Evolutionary conservation across 1,139 yeast genomes (phyloP).

Genomic region (Kurtzmaniella quercitrusa): DNA sequence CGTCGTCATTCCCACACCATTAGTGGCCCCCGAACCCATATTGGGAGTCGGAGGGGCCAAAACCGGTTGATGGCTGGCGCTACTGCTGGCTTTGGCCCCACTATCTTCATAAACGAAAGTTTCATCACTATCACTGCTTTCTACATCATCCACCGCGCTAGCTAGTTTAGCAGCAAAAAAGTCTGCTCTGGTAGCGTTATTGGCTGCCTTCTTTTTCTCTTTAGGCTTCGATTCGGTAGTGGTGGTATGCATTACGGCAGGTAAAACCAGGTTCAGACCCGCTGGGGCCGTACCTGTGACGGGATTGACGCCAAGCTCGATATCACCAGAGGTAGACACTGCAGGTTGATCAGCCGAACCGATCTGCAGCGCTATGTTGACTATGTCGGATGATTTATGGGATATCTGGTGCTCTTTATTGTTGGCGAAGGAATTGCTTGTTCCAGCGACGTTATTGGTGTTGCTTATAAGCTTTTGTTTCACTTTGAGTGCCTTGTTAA

Average conservation of each 20-base stretch:
- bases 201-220: constrained; percentile 17
- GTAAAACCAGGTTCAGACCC: background rate
- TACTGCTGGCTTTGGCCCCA: constrained; percentile 7
- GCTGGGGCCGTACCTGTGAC: constrained; percentile 2
- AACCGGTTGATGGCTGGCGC: constrained; percentile 5
- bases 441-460: background rate
- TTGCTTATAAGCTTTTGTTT: constrained; percentile 35
- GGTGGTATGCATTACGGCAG: background rate
- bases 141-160: constrained; percentile 88
- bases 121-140: constrained; percentile 84
- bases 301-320: constrained; percentile 5
- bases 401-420: background rate
- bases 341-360: background rate
- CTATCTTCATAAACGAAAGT: constrained; percentile 84
- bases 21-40: background rate
- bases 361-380: constrained; percentile 30
- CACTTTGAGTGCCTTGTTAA: constrained; percentile 38
- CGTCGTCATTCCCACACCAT: constrained; percentile 1
- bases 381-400: constrained; percentile 20
- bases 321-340: constrained; percentile 9
- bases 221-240: background rate
- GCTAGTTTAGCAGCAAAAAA: constrained; percentile 93
- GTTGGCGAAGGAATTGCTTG: background rate
- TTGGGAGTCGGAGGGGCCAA: background rate
- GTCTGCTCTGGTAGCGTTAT: constrained; percentile 66